Base-by-base conservation (phyloP, 192 early-diverging fungal species). In the Blastocladiella britannica region DNA sequence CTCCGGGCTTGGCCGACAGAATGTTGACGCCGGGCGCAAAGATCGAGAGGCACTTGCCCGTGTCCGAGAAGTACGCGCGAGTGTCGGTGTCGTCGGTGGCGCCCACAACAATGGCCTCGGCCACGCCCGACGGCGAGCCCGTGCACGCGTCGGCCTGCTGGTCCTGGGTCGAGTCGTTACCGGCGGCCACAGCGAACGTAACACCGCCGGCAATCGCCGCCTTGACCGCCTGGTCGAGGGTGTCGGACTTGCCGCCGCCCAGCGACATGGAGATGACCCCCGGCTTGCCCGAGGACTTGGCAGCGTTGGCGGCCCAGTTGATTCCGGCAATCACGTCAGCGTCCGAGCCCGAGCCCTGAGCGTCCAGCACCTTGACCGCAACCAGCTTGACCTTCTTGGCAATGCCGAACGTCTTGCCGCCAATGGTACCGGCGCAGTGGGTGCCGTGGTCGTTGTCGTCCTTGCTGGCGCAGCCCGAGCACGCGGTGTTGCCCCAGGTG, bases 351-450 rank as follows among this genome's bases (percentile, higher is more conserved):
- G 86, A 88, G 31, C 91, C 91, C 70, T 90, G 90, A 55, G 79
- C 78, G 28, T 83, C 65, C 55, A 94, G 71, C 22, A 94, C 91
- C 75, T 93, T 94, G 72, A 94, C 84, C 5, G 91, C 88, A n/a
- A 93, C 84, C 23, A 87, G 66, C 25, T 82, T 63, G 5, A 83
- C 86, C 25, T 75, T 79, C 75, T 94, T 94, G 65, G 91, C 82
- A 29, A 94, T 87, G 61, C 91, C 91, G 57, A 78, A 94, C 24
- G 71, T 74, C 56, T 73, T 75, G 55, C 86, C 87, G 7, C 80
- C 89, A 64, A 92, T 82, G 2, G 85, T 92, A 56, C 91, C 91
- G 1, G 91, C 86, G 53, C 82, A 80, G 60, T 95, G 91, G n/a
- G 91, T 85, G 62, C 91, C n/a, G 37, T 47, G 37, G 37, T 20